Base-by-base conservation (phyloP, 495 filamentous ascomycete species). In the Penicillium lividum region DNA sequence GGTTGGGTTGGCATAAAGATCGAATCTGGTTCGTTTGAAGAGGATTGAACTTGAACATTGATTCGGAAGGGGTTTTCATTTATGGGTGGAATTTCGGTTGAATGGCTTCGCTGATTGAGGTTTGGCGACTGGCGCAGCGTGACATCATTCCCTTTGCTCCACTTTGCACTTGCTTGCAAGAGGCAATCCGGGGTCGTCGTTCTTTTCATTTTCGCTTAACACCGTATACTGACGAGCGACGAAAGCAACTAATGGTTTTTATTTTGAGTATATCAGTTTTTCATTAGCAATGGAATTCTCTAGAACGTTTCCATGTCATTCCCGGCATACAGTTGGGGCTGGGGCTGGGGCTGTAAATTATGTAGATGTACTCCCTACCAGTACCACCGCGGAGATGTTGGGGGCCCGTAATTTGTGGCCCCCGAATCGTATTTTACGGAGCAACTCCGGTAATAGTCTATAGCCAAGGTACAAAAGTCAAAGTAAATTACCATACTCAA, bases 161-260 rank as follows among this genome's bases (percentile, higher is more conserved):
- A 40, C 38, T n/a, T 40, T 40, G 38, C 38, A 40, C 6, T n/a
- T 6, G 4, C 6, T 16, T 40, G 38, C 15, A 33, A 6, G 5
- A 7, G 31, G 31, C 5, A 40, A 40, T 16, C 38, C 15, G 18
- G 43, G 43, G 33, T 52, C 22, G 31, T 34, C 27, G 11, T 28
- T 50, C 30, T 50, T 50, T 50, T 25, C 28, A 30, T 33, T 50
- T 7, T n/a, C 10, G 28, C 27, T 51, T 51, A 13, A 40, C 4
- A 7, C 38, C 38, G 16, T 47, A 25, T 60, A 64, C 61, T 67
- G 53, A 65, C 29, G 57, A 57, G 45, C 54, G 56, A 59, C 31
- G 42, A 59, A 48, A 27, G 18, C 31, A 53, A 51, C 51, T 54
- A 55, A 60, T 54, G 46, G 31, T 29, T 49, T 31, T 49, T 49